A percentile compares a stretch with the other conserved stretches of the same genome.
These are phyloP conservation scores for Leptodontidium sp. DNA, from an alignment of 2,329 filamentous ascomycete genomes.

Conservation along the genomic window DNA sequence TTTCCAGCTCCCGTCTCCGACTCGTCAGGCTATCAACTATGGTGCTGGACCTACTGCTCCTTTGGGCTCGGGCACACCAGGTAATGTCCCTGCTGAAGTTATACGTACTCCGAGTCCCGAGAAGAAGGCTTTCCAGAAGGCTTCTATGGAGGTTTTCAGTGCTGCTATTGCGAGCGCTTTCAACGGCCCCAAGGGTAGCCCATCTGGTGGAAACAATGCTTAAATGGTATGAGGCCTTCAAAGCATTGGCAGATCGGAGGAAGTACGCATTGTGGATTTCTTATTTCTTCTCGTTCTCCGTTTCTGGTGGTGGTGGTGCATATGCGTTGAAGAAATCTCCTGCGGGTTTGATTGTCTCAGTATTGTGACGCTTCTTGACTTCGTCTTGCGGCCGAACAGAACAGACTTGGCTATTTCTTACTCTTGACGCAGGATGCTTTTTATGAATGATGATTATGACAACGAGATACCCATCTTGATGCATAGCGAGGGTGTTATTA, in stretches of 20 bases:
- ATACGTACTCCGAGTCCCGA: not conserved
- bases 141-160: conserved; percentile 1
- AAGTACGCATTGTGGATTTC: not conserved
- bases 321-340: not conserved
- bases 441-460: not conserved
- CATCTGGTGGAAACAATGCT: not conserved
- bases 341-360: not conserved
- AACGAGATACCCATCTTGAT: not conserved
- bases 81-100: not conserved
- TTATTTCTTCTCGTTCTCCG: not conserved
- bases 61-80: not conserved
- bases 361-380: not conserved
- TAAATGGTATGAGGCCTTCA: not conserved
- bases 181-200: conserved; percentile 15
- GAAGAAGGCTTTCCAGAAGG: conserved; percentile 10
- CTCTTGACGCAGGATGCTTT: not conserved
- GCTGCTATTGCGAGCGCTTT: conserved; percentile 10
- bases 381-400: not conserved
- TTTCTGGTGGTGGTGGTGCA: conserved; percentile 1
- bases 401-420: not conserved
- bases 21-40: conserved; percentile 11
- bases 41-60: conserved; percentile 4
- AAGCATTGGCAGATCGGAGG: not conserved
- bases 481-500: not conserved
- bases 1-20: conserved; percentile 16